Evolutionary conservation across 495 filamentous ascomycete species (phyloP).

Genomic region (Penicillium angulare): DNA sequence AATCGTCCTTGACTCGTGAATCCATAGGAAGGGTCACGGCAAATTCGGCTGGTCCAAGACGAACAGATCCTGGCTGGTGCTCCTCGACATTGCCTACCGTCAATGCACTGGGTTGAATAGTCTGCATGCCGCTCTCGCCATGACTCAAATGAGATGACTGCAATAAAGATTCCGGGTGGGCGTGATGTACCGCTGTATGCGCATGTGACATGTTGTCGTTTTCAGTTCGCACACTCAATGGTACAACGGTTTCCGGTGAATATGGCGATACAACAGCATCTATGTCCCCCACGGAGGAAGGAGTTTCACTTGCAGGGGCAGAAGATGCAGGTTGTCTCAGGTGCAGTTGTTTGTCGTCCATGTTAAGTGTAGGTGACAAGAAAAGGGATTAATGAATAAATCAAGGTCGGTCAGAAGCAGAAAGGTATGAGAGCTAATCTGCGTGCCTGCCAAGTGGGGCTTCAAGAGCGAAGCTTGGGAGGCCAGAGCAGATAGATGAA

Average conservation of each 20-base stretch:
- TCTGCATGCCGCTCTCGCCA: constrained; percentile 27
- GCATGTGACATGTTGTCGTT: constrained; percentile 19
- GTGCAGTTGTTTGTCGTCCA: constrained; percentile 5
- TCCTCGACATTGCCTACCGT: constrained; percentile 31
- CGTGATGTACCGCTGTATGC: constrained; percentile 23
- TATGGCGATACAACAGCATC: constrained; percentile 29
- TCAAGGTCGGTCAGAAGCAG: no score
- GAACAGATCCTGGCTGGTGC: constrained; percentile 34
- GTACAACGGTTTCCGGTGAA: constrained; percentile 32
- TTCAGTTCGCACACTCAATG: constrained; percentile 39
- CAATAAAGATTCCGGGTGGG: constrained; percentile 20
- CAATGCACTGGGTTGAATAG: constrained; percentile 44
- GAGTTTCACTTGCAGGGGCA: constrained; percentile 21
- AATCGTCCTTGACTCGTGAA: constrained; percentile 44
- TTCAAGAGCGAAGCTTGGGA: no score
- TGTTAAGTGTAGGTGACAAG: not conserved
- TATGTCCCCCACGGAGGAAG: constrained; percentile 45
- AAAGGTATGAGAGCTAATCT: no score
- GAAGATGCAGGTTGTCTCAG: not conserved
- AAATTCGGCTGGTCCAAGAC: constrained; percentile 43
- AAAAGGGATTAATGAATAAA: not conserved
- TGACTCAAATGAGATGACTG: constrained; percentile 18
- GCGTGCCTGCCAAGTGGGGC: no score
- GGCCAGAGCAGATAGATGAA: no score
- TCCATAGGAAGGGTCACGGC: constrained; percentile 47